These are phyloP conservation scores for Rutstroemia sp. DNA, from an alignment of 2,329 filamentous ascomycete genomes.

Conservation along the genomic window DNA sequence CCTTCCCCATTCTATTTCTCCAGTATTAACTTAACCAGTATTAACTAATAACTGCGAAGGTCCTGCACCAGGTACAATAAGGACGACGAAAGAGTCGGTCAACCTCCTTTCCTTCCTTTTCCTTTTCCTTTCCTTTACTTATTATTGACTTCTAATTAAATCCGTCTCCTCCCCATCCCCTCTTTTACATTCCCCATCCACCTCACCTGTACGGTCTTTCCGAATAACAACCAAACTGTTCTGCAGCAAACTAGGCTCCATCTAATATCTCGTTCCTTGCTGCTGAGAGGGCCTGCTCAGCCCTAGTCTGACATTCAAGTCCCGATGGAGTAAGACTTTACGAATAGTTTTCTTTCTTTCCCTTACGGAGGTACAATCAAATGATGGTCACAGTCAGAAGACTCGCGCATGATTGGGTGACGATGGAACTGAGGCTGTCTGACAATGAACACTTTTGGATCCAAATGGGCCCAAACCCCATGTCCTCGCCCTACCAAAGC, in stretches of 20 bases:
- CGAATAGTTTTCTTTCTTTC: background rate
- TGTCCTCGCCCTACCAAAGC: background rate
- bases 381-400: background rate
- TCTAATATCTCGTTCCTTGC: background rate
- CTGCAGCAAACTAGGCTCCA: too few species aligned
- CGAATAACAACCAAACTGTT: background rate
- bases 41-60: too few species aligned
- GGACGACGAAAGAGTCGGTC: background rate
- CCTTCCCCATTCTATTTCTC: too few species aligned
- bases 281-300: background rate
- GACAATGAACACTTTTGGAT: background rate
- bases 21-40: too few species aligned
- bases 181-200: background rate
- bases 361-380: background rate
- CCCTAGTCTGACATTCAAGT: background rate
- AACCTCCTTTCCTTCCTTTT: background rate
- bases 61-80: background rate
- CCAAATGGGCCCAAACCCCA: background rate
- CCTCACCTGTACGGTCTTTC: too few species aligned
- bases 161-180: background rate
- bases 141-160: background rate
- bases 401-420: background rate
- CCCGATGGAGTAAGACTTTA: background rate
- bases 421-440: constrained; percentile 2
- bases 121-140: background rate